phyloP scores from a whole-genome alignment of 805 yeast genomes.

The Candida dajiaensis region DNA sequence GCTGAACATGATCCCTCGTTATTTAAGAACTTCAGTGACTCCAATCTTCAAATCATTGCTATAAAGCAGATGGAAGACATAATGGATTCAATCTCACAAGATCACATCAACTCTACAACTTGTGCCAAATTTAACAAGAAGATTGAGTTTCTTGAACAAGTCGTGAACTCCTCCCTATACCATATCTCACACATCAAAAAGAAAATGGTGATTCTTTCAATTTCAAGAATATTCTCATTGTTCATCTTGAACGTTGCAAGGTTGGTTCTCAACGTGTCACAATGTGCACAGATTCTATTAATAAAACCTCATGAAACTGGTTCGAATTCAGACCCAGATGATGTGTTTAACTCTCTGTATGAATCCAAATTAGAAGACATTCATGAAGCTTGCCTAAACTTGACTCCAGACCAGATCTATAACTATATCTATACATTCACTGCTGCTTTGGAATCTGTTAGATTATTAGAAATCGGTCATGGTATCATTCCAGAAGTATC shows the following conservation, averaged over 20 bases:
- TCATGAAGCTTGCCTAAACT: slow-evolving; percentile 7
- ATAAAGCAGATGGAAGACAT: slow-evolving; percentile 28
- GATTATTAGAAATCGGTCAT: slow-evolving; percentile 34
- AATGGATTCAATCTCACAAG: slow-evolving; percentile 27
- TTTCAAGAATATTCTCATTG: slow-evolving; percentile 28
- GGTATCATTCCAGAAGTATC: slow-evolving; percentile 28
- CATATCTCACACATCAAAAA: slow-evolving; percentile 22
- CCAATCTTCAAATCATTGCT: slow-evolving; percentile 26
- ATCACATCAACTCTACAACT: slow-evolving; percentile 21
- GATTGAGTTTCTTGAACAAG: slow-evolving; percentile 18
- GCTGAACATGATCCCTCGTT: slow-evolving; percentile 4
- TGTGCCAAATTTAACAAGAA: slow-evolving; percentile 22
- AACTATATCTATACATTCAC: slow-evolving; percentile 27
- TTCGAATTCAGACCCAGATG: slow-evolving; percentile 22
- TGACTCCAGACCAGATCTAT: slow-evolving; percentile 23
- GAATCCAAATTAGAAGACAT: slow-evolving; percentile 20
- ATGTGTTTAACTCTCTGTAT: slow-evolving; percentile 22
- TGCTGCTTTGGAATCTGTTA: slow-evolving; percentile 27
- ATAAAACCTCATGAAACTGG: slow-evolving; percentile 30
- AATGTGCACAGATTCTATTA: slow-evolving; percentile 29
- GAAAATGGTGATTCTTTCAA: slow-evolving; percentile 29
- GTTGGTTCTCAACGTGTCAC: slow-evolving; percentile 25
- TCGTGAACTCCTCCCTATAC: slow-evolving; percentile 14
- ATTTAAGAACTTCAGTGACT: slow-evolving; percentile 18
- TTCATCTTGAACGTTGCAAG: slow-evolving; percentile 27